Evolutionary conservation across 805 yeast genomes (phyloP).

Genomic region (Phaffomyces antillensis): DNA sequence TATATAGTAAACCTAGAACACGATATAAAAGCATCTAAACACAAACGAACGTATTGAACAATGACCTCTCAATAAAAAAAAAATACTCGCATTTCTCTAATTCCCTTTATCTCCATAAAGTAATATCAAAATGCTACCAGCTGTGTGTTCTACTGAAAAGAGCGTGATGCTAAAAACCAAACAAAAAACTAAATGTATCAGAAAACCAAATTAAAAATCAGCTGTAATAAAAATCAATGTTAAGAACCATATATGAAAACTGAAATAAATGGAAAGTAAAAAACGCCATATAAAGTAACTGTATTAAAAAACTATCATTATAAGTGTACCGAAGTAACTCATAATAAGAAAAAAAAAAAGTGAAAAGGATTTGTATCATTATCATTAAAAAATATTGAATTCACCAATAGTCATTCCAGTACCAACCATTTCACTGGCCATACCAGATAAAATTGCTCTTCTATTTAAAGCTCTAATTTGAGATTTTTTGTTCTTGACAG

Average conservation of each 20-base stretch:
- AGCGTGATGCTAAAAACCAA: not conserved
- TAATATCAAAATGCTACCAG: not conserved
- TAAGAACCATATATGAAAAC: too few relatives aligned
- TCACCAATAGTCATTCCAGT: constrained; percentile 22
- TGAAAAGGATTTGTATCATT: not conserved
- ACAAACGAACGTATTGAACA: not conserved
- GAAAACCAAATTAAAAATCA: not conserved
- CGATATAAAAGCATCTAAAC: not conserved
- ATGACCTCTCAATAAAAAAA: not conserved
- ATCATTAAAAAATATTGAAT: constrained; percentile 12
- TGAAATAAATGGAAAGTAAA: not conserved
- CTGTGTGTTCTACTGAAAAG: not conserved
- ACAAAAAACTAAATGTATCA: not conserved
- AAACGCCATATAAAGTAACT: not conserved
- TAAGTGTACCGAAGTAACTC: too few relatives aligned
- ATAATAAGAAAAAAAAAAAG: not conserved
- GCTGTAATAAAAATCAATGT: not conserved
- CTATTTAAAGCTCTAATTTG: constrained; percentile 21
- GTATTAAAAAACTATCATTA: too few relatives aligned
- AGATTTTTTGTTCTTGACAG: constrained; percentile 1
- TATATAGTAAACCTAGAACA: not conserved
- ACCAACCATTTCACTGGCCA: constrained; percentile 26
- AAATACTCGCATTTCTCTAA: not conserved
- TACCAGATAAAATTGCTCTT: constrained; percentile 24
- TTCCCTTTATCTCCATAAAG: not conserved